Conservation (phyloP, 2,329 filamentous ascomycete species). For the Botrytis pseudocinerea region DNA sequence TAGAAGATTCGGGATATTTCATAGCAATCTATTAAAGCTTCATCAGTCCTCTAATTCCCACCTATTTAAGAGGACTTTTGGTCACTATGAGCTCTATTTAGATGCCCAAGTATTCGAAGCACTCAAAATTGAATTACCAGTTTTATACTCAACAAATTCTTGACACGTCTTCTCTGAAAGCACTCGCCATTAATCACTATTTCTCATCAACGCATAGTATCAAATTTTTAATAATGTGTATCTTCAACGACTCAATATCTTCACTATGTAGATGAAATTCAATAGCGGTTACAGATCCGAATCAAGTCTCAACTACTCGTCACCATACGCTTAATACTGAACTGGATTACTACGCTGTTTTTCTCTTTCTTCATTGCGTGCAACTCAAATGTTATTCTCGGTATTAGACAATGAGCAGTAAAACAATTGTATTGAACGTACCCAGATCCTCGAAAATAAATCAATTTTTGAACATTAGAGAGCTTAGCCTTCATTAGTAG, state of each 20-base stretch:
- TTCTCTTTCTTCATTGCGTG: slow-evolving; percentile 25
- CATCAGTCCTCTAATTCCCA: slow-evolving; percentile 11
- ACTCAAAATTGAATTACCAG: slow-evolving; percentile 25
- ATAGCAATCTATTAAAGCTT: slow-evolving; percentile 4
- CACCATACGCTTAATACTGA: background rate
- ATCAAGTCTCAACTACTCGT: background rate
- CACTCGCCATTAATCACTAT: background rate
- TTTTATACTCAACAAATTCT: slow-evolving; percentile 24
- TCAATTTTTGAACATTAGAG: slow-evolving; percentile 17
- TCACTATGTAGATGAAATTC: slow-evolving; percentile 17
- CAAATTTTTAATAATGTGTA: slow-evolving; percentile 18
- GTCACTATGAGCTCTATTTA: slow-evolving; percentile 16
- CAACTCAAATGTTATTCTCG: background rate
- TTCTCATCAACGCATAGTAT: slow-evolving; percentile 1
- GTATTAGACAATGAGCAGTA: slow-evolving; percentile 18
- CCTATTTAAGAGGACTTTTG: slow-evolving; percentile 13
- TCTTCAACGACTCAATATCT: slow-evolving; percentile 24
- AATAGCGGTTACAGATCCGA: background rate
- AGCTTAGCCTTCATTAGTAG: slow-evolving; percentile 26
- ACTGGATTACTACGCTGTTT: slow-evolving; percentile 13
- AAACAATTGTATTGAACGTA: slow-evolving; percentile 22
- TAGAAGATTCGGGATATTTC: background rate
- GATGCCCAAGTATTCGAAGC: slow-evolving; percentile 21
- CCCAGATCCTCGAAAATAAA: slow-evolving; percentile 17
- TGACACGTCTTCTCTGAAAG: background rate